Evolutionary conservation across 208 protist genomes (phyloP).

Genomic region (Borovskyia barvae): DNA sequence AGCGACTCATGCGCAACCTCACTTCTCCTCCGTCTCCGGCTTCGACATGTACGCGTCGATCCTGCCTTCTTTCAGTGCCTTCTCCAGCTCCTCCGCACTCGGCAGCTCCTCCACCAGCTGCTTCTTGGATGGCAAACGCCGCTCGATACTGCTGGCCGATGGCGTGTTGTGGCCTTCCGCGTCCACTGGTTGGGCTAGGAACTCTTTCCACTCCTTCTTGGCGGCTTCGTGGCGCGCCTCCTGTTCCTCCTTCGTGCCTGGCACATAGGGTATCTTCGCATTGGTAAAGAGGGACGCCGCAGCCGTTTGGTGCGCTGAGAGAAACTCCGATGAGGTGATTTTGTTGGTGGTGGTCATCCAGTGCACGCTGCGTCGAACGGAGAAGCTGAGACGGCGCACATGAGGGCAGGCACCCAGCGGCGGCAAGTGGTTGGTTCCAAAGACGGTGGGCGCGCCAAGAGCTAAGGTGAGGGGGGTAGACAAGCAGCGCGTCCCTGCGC

Average conservation of each 20-base stretch:
- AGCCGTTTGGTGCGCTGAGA: not conserved
- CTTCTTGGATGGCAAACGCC: slow-evolving; percentile 37
- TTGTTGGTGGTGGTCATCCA: not conserved
- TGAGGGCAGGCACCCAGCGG: too few relatives aligned
- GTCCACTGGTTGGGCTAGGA: slow-evolving; percentile 17
- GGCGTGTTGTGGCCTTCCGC: slow-evolving; percentile 28
- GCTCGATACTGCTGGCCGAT: slow-evolving; percentile 22
- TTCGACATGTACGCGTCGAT: slow-evolving; percentile 29
- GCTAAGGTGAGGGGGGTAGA: too few relatives aligned
- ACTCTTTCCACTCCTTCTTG: slow-evolving; percentile 22
- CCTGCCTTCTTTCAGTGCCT: slow-evolving; percentile 31
- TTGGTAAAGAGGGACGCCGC: slow-evolving; percentile 30
- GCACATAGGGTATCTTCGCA: slow-evolving; percentile 24
- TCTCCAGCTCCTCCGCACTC: slow-evolving; percentile 41
- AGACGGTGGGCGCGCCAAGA: too few relatives aligned
- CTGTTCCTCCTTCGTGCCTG: slow-evolving; percentile 28
- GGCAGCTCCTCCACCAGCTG: slow-evolving; percentile 75
- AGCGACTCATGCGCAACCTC: too few relatives aligned
- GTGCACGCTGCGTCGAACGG: not conserved
- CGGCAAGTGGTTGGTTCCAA: too few relatives aligned
- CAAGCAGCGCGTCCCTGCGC: too few relatives aligned
- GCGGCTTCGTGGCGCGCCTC: slow-evolving; percentile 10
- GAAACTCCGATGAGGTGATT: not conserved
- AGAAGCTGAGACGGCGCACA: too few relatives aligned
- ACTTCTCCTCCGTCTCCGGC: slow-evolving; percentile 29